Conservation (phyloP, 1,284 basidiomycete species). For the Puccinia novopanici region DNA sequence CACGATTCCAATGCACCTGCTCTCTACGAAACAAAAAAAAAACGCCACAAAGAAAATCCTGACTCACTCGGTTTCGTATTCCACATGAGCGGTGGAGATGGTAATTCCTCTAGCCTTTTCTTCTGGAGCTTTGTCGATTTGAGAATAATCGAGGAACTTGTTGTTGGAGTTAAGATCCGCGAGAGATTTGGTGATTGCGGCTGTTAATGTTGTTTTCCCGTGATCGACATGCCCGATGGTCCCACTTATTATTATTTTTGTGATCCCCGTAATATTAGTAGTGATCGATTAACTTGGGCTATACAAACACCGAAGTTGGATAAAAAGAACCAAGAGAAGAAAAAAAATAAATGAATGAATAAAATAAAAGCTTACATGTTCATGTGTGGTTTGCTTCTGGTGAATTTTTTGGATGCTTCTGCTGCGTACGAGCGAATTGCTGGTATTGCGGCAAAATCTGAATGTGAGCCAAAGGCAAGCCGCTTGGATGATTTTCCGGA, state of each 20-base stretch:
- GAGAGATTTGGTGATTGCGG: slow-evolving; percentile 96
- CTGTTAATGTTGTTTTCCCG: slow-evolving; percentile 85
- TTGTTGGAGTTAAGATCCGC: slow-evolving; percentile 74
- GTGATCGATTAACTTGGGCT: background rate
- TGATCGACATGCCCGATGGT: slow-evolving; percentile 57
- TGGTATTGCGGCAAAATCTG: background rate
- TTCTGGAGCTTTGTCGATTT: slow-evolving; percentile 99
- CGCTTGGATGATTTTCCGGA: background rate
- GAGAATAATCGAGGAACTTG: slow-evolving; percentile 93
- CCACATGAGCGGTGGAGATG: slow-evolving; percentile 84
- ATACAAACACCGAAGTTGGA: background rate
- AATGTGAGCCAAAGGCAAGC: background rate
- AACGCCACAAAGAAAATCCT: background rate
- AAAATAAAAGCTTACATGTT: slow-evolving; percentile 29
- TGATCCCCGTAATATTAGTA: background rate
- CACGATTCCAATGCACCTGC: background rate
- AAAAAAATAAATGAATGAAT: background rate
- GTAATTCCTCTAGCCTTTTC: slow-evolving; percentile 99
- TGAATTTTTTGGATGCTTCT: slow-evolving; percentile 47
- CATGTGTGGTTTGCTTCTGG: slow-evolving; percentile 42
- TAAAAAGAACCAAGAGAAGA: background rate
- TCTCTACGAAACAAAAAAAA: background rate
- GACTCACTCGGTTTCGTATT: slow-evolving; percentile 79
- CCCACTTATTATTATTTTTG: slow-evolving; percentile 1
- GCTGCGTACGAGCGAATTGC: slow-evolving; percentile 39